Base-by-base conservation (phyloP, 495 filamentous ascomycete species). In the Penicillium flavigenum region DNA sequence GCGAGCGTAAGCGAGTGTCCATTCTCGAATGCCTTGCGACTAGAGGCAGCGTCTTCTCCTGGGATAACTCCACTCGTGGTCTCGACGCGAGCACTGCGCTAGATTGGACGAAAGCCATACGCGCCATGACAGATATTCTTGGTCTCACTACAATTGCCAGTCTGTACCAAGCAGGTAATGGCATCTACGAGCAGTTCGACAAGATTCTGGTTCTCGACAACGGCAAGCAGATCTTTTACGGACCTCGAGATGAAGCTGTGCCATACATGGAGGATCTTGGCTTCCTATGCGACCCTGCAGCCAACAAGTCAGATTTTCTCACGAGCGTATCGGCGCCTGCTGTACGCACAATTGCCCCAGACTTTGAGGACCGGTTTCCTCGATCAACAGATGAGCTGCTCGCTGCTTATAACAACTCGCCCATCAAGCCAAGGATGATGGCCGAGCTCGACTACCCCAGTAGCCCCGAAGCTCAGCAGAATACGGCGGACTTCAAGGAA, bases 41-140 rank as follows among this genome's bases (percentile, higher is more conserved):
- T 24, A 24, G 31, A 86, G 82, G 17, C 84, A 85, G 34, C 82
- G 82, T 32, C 82, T 82, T 45, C 70, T 95, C 5, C 78, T 93
- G 89, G 88, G 90, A 94, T 65, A 93, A 95, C 71, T 84, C 80
- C 47, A 91, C 89, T 3, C 83, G 90, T 52, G 90, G 90, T 32
- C 76, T 94, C 14, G 90, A 95, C 60, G 86, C 86, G 26, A 86
- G 83, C 22, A 93, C 88, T 2, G 90, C 90, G 0, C 78, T 94
- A 29, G 85, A 91, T 20, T 76, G 73, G 51, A 64, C 78, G 56
- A 86, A 86, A 61, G 87, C 85, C 6, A 75, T 93, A 41, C 77
- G 86, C 4, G 74, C 88, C 20, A 78, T 86, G 66, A 88, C 86
- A 24, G 83, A 89, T 60, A 76, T 88, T 47, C 83, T 85, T 71